Evolutionary conservation across 1,284 basidiomycete genomes (phyloP).

Genomic region (Tilletiaria anomala): DNA sequence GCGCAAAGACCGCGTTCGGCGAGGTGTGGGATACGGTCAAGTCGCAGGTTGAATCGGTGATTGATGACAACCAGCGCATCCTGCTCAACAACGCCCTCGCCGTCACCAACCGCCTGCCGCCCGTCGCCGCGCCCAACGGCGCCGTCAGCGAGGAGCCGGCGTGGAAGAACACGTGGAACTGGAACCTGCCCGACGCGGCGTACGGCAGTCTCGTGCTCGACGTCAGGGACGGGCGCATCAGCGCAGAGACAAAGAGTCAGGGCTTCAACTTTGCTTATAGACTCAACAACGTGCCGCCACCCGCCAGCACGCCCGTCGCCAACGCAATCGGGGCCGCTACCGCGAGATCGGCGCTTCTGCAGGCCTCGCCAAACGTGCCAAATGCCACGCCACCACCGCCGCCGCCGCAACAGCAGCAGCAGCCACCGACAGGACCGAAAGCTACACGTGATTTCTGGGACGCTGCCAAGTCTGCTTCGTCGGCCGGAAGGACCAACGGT

Average conservation of each 20-base stretch:
- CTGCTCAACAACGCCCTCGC: conserved; percentile 77
- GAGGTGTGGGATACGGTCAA: conserved; percentile 90
- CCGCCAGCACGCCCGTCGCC: conserved; percentile 10
- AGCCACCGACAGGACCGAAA: no score
- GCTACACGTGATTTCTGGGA: no score
- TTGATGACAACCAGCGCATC: conserved; percentile 78
- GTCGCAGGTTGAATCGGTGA: conserved; percentile 73
- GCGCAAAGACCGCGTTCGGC: conserved; percentile 68
- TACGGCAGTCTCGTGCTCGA: conserved; percentile 78
- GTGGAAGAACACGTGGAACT: conserved; percentile 67
- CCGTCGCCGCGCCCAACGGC: conserved; percentile 44
- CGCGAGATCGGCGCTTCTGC: not conserved
- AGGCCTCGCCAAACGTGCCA: conserved; percentile 4
- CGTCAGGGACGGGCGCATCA: conserved; percentile 76
- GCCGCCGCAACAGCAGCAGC: conserved; percentile 2
- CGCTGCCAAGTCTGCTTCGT: no score
- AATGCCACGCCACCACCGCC: not conserved
- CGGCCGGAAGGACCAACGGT: no score
- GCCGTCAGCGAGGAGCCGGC: conserved; percentile 60
- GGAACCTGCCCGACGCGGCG: conserved; percentile 84
- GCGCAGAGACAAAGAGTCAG: conserved; percentile 78
- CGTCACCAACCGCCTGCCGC: conserved; percentile 66
- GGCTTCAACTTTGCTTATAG: conserved; percentile 93
- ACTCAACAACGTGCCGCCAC: conserved; percentile 41
- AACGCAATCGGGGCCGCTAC: not conserved